Evolutionary conservation across 345 rosid species (phyloP).

Genomic region (Gynandropsis gynandra): DNA sequence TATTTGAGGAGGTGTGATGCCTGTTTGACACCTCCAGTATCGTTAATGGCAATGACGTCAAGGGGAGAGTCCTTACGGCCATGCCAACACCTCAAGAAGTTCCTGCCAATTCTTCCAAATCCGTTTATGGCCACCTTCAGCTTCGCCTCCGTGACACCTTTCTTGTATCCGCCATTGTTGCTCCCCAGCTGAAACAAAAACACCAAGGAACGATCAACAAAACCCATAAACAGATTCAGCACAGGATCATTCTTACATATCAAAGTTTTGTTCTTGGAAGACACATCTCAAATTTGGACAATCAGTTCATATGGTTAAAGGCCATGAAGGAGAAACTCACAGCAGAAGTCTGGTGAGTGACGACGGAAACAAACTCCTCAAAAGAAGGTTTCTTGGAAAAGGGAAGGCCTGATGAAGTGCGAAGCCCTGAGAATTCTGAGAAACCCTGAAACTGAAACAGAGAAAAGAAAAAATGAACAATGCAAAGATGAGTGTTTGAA

Average conservation of each 20-base stretch:
- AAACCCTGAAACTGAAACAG: slow-evolving; percentile 56
- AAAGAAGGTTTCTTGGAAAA: slow-evolving; percentile 50
- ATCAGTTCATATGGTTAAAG: too few species aligned
- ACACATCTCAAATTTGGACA: too few species aligned
- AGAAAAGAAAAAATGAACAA: slow-evolving; percentile 1
- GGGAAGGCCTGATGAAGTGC: slow-evolving; percentile 58
- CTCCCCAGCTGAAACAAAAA: slow-evolving; percentile 44
- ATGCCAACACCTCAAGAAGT: slow-evolving; percentile 97
- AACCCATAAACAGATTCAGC: background rate
- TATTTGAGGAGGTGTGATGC: slow-evolving; percentile 95
- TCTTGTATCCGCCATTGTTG: slow-evolving; percentile 58
- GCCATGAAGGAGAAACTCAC: slow-evolving; percentile 36
- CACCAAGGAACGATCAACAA: slow-evolving; percentile 8
- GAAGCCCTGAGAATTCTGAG: slow-evolving; percentile 69
- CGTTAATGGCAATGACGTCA: slow-evolving; percentile 75
- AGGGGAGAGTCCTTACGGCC: slow-evolving; percentile 88
- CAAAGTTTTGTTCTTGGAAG: too few species aligned
- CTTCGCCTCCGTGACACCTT: slow-evolving; percentile 63
- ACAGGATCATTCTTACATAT: background rate
- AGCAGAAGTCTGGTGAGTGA: slow-evolving; percentile 73
- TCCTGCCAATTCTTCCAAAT: slow-evolving; percentile 87
- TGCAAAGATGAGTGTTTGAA: background rate
- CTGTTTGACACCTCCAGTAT: slow-evolving; percentile 89
- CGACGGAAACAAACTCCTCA: slow-evolving; percentile 61
- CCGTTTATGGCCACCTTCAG: slow-evolving; percentile 90